Base-by-base conservation (phyloP, 1,139 yeast species). In the Wickerhamomyces sp. region DNA sequence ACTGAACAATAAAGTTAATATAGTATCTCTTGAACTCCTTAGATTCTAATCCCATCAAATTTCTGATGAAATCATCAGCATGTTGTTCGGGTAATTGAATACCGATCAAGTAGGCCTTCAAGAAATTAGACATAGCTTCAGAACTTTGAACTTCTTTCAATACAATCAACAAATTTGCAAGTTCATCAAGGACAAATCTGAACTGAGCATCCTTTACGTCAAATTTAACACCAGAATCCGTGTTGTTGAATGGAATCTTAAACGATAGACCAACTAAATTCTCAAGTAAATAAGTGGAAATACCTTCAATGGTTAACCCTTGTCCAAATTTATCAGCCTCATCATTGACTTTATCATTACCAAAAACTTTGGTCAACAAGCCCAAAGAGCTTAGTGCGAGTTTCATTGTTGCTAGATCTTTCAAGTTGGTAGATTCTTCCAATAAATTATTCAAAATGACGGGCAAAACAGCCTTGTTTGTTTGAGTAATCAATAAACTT, bases 191-290 rank as follows among this genome's bases (percentile, higher is more conserved):
- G 30, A 85, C 70, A 36, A 78, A 66, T 50, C 93, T 72, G 49
- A 73, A 75, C 53, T 85, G 89, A 3, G 95, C 94, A 54, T 88
- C 95, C 45, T 76, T 74, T 35, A 80, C 63, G 51, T 82, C 75
- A 47, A 80, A 78, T 23, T 72, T 71, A 12, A 21, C 12, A 5
- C 16, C 25, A 22, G 25, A 21, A 16, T 12, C 20, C 6, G 25
- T 28, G 21, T 79, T 75, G 48, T 82, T 80, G 51, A 86, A 80
- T 10, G 95, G 88, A 34, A 88, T 64, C 54, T 86, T 94, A 64
- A 88, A 84, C 31, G 80, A 70, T 37, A 86, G 61, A 35, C 82
- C 75, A 8, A 88, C 72, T 26, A 77, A 70, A 45, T 80, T 82
- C 35, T 78, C 77, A 59, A 84, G 74, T 39, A 89, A 69, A 53